These are phyloP conservation scores for Vararia minispora DNA, from an alignment of 768 basidiomycete genomes.

Conservation along the genomic window DNA sequence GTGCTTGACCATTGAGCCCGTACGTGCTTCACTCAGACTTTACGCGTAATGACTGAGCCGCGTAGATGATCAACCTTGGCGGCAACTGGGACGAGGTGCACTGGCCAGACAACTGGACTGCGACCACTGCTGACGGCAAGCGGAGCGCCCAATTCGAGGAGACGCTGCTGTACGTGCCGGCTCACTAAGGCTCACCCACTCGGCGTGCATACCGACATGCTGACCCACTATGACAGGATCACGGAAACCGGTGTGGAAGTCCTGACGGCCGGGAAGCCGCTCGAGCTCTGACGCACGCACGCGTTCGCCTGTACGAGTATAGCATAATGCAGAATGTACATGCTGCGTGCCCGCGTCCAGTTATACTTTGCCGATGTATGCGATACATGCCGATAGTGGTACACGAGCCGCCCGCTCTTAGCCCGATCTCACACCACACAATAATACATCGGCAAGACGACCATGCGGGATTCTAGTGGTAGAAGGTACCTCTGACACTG, in stretches of 20 bases:
- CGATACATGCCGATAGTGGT: too few species aligned
- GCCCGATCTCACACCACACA: too few species aligned
- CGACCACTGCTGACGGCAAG: conserved; percentile 85
- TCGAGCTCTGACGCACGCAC: too few species aligned
- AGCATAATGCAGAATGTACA: too few species aligned
- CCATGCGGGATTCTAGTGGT: too few species aligned
- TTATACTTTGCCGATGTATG: too few species aligned
- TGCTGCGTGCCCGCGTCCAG: too few species aligned
- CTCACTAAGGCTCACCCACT: background rate
- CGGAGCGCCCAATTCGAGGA: conserved; percentile 96
- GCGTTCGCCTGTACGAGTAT: too few species aligned
- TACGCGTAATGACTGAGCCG: too few species aligned
- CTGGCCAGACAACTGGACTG: conserved; percentile 97
- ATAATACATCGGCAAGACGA: too few species aligned
- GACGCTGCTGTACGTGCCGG: conserved; percentile 68
- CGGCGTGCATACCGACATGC: conserved; percentile 5
- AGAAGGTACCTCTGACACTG: too few species aligned
- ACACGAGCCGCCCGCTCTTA: too few species aligned
- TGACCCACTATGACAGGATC: conserved; percentile 42
- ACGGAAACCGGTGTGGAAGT: conserved; percentile 88
- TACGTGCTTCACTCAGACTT: conserved; percentile 22
- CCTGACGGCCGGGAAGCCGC: conserved; percentile 49
- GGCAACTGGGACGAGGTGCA: conserved; percentile 64
- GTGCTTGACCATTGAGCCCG: conserved; percentile 71
- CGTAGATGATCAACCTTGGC: conserved; percentile 93